These are phyloP conservation scores for Wickerhamiella shivajii DNA, from an alignment of 805 yeast species.

Conservation along the genomic window DNA sequence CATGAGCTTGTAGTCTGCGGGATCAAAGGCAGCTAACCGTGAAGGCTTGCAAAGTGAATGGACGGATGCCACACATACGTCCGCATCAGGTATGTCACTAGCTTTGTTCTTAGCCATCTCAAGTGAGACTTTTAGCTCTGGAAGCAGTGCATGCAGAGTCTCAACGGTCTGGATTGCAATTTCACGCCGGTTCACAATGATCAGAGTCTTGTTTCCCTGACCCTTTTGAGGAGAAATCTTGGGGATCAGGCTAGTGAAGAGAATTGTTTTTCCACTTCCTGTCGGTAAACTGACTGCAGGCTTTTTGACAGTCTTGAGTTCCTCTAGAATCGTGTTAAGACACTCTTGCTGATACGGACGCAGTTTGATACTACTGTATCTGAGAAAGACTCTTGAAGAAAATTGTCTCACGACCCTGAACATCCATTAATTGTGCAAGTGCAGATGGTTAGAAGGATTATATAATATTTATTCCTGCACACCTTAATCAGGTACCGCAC, in stretches of 20 bases:
- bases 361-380: no score
- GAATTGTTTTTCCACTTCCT: slow-evolving; percentile 89
- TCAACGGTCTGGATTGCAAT: slow-evolving; percentile 53
- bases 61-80: slow-evolving; percentile 65
- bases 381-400: no score
- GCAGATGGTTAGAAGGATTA: no score
- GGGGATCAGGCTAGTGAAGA: slow-evolving; percentile 30
- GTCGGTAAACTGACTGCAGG: slow-evolving; percentile 82
- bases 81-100: slow-evolving; percentile 31
- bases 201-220: slow-evolving; percentile 30
- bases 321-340: slow-evolving; percentile 36
- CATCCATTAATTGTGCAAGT: no score
- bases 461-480: no score
- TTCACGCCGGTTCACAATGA: slow-evolving; percentile 73
- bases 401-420: no score
- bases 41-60: slow-evolving; percentile 40
- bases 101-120: slow-evolving; percentile 47
- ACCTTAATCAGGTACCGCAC: no score
- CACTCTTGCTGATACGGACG: slow-evolving; percentile 55
- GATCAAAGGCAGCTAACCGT: slow-evolving; percentile 40
- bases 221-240: slow-evolving; percentile 24
- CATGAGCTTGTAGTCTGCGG: slow-evolving; percentile 51
- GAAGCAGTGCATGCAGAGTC: slow-evolving; percentile 34
- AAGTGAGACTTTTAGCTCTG: slow-evolving; percentile 38
- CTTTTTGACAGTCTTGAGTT: slow-evolving; percentile 37